A percentile compares a stretch with the other conserved stretches of the same genome.
Evolutionary conservation across 1,284 basidiomycete species (phyloP).

Genomic region (Agroathelia rolfsii): DNA sequence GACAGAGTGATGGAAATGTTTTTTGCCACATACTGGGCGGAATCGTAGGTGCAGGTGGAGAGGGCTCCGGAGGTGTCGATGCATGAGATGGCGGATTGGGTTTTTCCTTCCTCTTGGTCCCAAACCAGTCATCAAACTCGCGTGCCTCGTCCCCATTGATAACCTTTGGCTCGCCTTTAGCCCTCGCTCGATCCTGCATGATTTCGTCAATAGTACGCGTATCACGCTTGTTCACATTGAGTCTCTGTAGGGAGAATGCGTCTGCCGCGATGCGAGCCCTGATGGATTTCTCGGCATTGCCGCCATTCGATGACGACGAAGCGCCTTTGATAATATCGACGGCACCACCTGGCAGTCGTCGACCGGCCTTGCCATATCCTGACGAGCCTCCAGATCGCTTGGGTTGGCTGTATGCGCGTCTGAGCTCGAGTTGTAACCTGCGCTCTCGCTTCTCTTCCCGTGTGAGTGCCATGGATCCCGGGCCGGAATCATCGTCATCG

Average conservation of each 20-base stretch:
- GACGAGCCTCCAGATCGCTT: conserved; percentile 27
- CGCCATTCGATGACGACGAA: conserved; percentile 16
- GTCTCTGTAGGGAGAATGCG: conserved; percentile 54
- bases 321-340: conserved; percentile 36
- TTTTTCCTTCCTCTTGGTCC: conserved; percentile 32
- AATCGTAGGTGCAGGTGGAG: no score
- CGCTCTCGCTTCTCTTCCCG: conserved; percentile 66
- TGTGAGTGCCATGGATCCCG: conserved; percentile 40
- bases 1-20: no score
- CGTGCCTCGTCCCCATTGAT: conserved; percentile 62
- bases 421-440: conserved; percentile 43
- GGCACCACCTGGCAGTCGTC: conserved; percentile 56
- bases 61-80: conserved; percentile 16
- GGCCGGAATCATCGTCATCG: conserved; percentile 29
- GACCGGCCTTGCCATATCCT: conserved; percentile 41
- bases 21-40: no score
- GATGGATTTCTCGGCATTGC: conserved; percentile 31
- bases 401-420: conserved; percentile 28
- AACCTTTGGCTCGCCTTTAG: conserved; percentile 38
- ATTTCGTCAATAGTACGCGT: conserved; percentile 76
- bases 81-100: conserved; percentile 19
- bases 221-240: conserved; percentile 67
- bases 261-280: conserved; percentile 51
- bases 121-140: conserved; percentile 68
- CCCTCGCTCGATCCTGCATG: conserved; percentile 49